Evolutionary conservation across 345 rosid species (phyloP), one percentile per base, ranked within the genome.

Genomic region (Schrenkiella parvula): DNA sequence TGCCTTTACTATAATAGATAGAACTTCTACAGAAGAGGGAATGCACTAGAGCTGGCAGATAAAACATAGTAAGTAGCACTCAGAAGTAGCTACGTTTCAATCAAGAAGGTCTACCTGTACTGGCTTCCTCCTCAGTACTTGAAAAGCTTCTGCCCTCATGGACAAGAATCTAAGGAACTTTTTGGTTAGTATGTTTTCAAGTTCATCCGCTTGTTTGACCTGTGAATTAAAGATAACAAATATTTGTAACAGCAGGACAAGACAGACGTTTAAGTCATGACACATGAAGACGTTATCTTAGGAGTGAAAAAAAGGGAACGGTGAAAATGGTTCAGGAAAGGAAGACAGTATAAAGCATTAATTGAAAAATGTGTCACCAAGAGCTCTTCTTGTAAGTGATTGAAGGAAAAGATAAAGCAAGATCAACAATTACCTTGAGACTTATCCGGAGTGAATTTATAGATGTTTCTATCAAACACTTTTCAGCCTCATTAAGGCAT

Each of bases 91-190:
- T 25, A 25, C 34, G 4, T 25, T 37, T 28, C 13, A 37, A 66
- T 57, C 18, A 65, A 32, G 48, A 66, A 39, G 25, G 26, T 35
- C 25, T 75, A 88, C 97, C 93, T 89, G 96, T 4, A 91, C 95
- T 8, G 99, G 99, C 78, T 91, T 95, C 81, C 99, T 86, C 75
- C 99, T 84, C 67, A 91, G 80, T 53, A 95, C 97, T 79, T 88
- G 97, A 84, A 95, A 91, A 70, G 97, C 99, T 81, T 95, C 97
- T 72, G 99, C 96, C 67, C 99, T 89, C 96, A 95, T 95, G n/a
- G 99, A 95, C 85, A 95, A 82, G 83, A 95, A 95, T 78, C 96
- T 83, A 44, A 95, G 91, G 56, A 95, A 95, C 70, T 91, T 95
- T 68, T 89, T 95, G 28, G 96, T 80, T 78, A 95, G 80, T 62